These are phyloP conservation scores for Lignosus rhinocerotis DNA, from an alignment of 1,284 basidiomycete species.

Conservation along the genomic window DNA sequence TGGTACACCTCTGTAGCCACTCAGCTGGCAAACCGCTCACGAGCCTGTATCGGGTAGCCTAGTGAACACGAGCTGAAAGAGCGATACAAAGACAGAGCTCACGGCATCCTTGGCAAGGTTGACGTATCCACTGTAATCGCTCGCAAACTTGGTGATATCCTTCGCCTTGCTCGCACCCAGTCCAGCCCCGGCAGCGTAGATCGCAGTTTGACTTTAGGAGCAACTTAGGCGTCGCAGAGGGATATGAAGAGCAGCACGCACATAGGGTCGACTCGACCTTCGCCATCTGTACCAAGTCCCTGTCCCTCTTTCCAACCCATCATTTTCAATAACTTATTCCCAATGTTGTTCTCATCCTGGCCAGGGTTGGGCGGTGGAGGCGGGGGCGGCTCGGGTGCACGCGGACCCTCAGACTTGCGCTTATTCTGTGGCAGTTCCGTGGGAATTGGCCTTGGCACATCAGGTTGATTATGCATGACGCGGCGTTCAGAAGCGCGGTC, in stretches of 20 bases:
- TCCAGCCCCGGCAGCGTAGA: slow-evolving; percentile 85
- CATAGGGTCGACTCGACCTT: slow-evolving; percentile 87
- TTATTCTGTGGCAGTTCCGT: slow-evolving; percentile 31
- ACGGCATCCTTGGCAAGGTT: slow-evolving; percentile 70
- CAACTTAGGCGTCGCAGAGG: neutral
- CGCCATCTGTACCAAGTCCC: slow-evolving; percentile 79
- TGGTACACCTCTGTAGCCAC: neutral
- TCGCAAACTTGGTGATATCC: slow-evolving; percentile 75
- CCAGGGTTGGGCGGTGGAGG: slow-evolving; percentile 64
- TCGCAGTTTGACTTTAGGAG: slow-evolving; percentile 65
- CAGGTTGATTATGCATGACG: slow-evolving; percentile 87
- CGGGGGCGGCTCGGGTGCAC: slow-evolving; percentile 61
- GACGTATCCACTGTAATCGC: slow-evolving; percentile 71
- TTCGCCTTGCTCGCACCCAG: slow-evolving; percentile 87
- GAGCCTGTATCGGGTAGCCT: slow-evolving; percentile 24
- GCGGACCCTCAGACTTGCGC: slow-evolving; percentile 63
- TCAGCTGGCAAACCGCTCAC: slow-evolving; percentile 34
- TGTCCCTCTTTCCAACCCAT: slow-evolving; percentile 94
- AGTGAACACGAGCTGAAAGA: neutral
- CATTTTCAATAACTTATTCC: slow-evolving; percentile 89
- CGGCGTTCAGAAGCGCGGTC: slow-evolving; percentile 90
- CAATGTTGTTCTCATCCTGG: slow-evolving; percentile 80
- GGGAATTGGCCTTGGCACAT: slow-evolving; percentile 57
- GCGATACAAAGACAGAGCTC: slow-evolving; percentile 14
- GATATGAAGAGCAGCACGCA: slow-evolving; percentile 36